These are phyloP conservation scores for Ilyonectria sp. DNA, from an alignment of 2,329 filamentous ascomycete genomes.

Conservation along the genomic window DNA sequence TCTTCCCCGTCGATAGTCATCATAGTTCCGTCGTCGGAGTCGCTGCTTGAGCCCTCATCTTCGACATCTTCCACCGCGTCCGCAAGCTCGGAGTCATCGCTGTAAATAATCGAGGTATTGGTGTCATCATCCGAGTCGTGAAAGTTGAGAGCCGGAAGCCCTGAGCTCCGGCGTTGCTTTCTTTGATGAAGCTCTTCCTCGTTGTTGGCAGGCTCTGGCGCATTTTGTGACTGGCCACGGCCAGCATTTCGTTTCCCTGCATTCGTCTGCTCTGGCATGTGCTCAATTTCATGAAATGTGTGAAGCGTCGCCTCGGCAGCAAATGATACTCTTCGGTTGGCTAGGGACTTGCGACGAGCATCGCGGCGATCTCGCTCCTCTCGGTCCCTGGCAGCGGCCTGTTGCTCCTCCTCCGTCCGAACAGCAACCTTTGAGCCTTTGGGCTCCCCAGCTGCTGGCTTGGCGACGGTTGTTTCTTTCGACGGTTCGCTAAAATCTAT, in stretches of 20 bases:
- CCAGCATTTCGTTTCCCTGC: conserved; percentile 80
- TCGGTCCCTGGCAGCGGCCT: conserved; percentile 77
- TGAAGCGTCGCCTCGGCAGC: conserved; percentile 97
- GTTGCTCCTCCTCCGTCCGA: conserved; percentile 79
- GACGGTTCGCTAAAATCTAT: conserved; percentile 37
- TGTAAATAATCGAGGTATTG: conserved; percentile 85
- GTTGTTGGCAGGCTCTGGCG: conserved; percentile 73
- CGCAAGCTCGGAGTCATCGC: conserved; percentile 73
- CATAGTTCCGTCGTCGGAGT: conserved; percentile 83
- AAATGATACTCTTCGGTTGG: conserved; percentile 95
- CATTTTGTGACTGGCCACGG: conserved; percentile 48
- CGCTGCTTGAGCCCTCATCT: conserved; percentile 62
- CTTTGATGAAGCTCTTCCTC: conserved; percentile 74
- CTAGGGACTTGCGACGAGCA: conserved; percentile 91
- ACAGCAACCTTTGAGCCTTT: conserved; percentile 72
- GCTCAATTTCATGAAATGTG: conserved; percentile 95
- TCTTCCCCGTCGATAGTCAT: conserved; percentile 89
- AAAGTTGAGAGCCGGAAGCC: conserved; percentile 74
- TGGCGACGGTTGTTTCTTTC: conserved; percentile 31
- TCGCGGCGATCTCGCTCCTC: conserved; percentile 85
- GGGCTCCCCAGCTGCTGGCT: conserved; percentile 42
- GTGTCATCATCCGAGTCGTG: conserved; percentile 77
- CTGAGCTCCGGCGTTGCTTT: conserved; percentile 75
- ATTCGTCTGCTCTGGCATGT: conserved; percentile 89
- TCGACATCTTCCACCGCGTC: conserved; percentile 70